Percentiles rank a stretch among this genome's conserved stretches.
These are phyloP conservation scores for Polymyxa betae DNA, from an alignment of 208 protist genomes.

Conservation along the genomic window DNA sequence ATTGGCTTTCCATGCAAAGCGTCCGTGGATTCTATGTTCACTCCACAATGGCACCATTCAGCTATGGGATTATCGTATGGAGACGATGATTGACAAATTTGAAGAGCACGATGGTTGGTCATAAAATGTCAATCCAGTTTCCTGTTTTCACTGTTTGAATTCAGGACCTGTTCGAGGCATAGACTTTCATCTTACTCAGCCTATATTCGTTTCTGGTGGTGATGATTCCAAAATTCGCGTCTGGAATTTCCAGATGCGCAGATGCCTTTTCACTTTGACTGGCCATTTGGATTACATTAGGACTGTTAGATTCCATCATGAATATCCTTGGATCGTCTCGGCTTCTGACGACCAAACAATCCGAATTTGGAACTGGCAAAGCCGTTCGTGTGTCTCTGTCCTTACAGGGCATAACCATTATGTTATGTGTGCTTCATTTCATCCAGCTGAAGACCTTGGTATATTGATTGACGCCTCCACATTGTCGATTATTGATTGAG, in stretches of 20 bases:
- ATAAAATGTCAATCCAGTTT: constrained; percentile 59
- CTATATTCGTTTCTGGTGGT: constrained; percentile 97
- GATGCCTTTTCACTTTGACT: constrained; percentile 94
- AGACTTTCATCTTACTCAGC: constrained; percentile 96
- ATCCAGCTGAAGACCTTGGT: constrained; percentile 61
- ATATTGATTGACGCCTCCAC: constrained; percentile 95
- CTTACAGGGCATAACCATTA: constrained; percentile 96
- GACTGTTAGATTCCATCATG: constrained; percentile 80
- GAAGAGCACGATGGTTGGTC: constrained; percentile 89
- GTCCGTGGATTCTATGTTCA: constrained; percentile 95
- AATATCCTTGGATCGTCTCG: constrained; percentile 95
- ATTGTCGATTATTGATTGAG: constrained; percentile 66
- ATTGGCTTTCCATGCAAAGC: constrained; percentile 94
- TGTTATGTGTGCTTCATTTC: constrained; percentile 95
- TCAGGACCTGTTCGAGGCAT: constrained; percentile 91
- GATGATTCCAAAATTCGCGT: constrained; percentile 98
- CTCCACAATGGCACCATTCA: constrained; percentile 97
- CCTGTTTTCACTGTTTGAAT: constrained; percentile 53
- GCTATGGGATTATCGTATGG: constrained; percentile 98
- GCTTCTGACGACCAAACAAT: constrained; percentile 98
- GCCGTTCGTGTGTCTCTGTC: constrained; percentile 57
- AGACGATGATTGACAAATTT: constrained; percentile 92
- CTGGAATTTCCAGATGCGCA: constrained; percentile 98
- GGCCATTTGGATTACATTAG: constrained; percentile 99
- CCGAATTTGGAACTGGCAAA: constrained; percentile 82